Conservation (phyloP, 345 rosid species). For the Limnanthes douglasii region DNA sequence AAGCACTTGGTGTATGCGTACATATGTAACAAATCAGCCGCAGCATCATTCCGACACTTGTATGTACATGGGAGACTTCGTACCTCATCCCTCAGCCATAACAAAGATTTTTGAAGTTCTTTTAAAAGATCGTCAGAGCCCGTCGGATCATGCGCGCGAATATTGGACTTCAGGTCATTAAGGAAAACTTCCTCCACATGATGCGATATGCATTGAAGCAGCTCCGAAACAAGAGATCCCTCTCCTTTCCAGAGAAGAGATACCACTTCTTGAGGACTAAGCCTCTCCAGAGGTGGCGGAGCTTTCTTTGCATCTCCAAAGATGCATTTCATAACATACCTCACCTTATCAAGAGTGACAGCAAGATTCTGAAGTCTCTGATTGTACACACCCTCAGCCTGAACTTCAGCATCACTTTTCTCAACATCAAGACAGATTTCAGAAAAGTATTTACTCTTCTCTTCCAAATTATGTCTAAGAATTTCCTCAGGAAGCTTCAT, state of each 20-base stretch:
- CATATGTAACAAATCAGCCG: slow-evolving; percentile 92
- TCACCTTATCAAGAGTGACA: slow-evolving; percentile 95
- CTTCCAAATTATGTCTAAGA: slow-evolving; percentile 84
- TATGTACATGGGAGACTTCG: slow-evolving; percentile 79
- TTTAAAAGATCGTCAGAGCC: slow-evolving; percentile 40
- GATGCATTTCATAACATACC: slow-evolving; percentile 86
- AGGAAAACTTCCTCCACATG: slow-evolving; percentile 45
- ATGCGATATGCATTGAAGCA: slow-evolving; percentile 69
- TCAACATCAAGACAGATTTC: slow-evolving; percentile 74
- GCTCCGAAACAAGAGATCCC: slow-evolving; percentile 80
- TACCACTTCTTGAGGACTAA: slow-evolving; percentile 56
- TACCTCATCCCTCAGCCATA: slow-evolving; percentile 97
- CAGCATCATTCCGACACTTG: slow-evolving; percentile 95
- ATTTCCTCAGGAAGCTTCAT: slow-evolving; percentile 93
- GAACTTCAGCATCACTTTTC: slow-evolving; percentile 99
- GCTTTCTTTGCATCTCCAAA: slow-evolving; percentile 91
- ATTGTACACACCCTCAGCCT: slow-evolving; percentile 99
- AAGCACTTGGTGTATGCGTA: slow-evolving; percentile 86
- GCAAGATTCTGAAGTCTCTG: slow-evolving; percentile 99
- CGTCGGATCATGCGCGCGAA: slow-evolving; percentile 57
- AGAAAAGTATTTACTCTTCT: slow-evolving; percentile 68
- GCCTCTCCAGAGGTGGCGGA: slow-evolving; percentile 92
- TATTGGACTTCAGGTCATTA: slow-evolving; percentile 59
- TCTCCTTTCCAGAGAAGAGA: slow-evolving; percentile 81
- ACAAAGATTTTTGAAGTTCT: slow-evolving; percentile 73